Conservation (phyloP, 345 rosid species). For the Dipteronia sinensis region DNA sequence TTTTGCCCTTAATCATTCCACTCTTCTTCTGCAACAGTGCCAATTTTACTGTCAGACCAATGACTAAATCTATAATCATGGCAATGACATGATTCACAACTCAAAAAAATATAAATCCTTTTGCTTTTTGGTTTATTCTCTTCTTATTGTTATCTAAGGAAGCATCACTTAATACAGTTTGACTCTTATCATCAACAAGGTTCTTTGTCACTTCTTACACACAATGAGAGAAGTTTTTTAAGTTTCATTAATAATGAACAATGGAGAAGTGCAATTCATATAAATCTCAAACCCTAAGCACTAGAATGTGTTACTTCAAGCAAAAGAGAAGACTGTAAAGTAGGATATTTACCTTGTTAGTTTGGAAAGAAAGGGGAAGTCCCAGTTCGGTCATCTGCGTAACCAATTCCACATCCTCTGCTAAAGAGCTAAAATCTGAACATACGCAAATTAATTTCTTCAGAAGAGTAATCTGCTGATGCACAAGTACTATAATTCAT, state of each 20-base stretch:
- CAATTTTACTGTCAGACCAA: neutral
- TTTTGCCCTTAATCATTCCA: conserved; percentile 35
- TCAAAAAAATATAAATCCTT: neutral
- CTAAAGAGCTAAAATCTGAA: conserved; percentile 32
- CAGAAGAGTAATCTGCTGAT: no score
- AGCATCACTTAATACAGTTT: neutral
- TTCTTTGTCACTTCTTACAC: neutral
- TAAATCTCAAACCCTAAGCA: conserved; percentile 1
- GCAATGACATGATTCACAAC: neutral
- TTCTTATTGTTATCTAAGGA: neutral
- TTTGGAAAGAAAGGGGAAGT: conserved; percentile 75
- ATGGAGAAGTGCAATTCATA: neutral
- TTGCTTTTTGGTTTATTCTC: neutral
- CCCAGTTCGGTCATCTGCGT: conserved; percentile 69
- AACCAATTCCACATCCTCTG: conserved; percentile 47
- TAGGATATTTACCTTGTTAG: conserved; percentile 50
- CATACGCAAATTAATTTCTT: neutral
- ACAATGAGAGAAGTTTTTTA: neutral
- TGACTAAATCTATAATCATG: neutral
- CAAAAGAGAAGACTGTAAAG: neutral
- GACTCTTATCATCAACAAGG: neutral
- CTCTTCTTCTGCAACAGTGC: conserved; percentile 43
- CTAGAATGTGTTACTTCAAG: neutral
- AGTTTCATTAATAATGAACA: neutral
- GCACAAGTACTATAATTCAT: neutral